A percentile compares a stretch with the other conserved stretches of the same genome.
These are phyloP conservation scores for Xylaria grammica DNA, from an alignment of 495 filamentous ascomycete species.

Conservation along the genomic window DNA sequence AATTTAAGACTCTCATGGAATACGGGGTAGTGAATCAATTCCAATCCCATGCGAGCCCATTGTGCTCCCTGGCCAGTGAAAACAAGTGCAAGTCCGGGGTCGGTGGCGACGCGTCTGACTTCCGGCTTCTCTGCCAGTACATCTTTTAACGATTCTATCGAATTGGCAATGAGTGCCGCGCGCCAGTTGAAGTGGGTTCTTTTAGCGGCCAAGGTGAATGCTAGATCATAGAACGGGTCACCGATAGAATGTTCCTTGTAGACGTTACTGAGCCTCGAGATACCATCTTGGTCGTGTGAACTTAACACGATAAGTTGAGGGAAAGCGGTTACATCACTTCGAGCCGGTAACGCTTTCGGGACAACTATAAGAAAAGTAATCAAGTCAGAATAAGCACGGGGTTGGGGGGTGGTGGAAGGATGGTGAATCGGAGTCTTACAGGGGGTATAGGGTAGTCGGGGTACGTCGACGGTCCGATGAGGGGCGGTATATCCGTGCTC, in stretches of 20 bases:
- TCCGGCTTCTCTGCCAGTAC: background rate
- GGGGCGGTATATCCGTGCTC: background rate
- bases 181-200: background rate
- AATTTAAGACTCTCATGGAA: conserved; percentile 23
- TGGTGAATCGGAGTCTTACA: background rate
- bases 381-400: background rate
- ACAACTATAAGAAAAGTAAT: background rate
- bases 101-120: background rate
- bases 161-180: background rate
- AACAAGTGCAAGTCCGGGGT: background rate
- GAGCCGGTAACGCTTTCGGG: background rate
- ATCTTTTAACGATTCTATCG: background rate
- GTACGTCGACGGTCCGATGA: background rate
- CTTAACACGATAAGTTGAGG: background rate
- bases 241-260: background rate
- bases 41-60: background rate
- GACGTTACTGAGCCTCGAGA: background rate
- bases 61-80: background rate
- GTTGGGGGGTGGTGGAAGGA: background rate
- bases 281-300: background rate
- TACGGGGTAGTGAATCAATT: background rate
- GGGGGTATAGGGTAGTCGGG: background rate
- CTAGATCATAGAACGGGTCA: background rate
- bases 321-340: background rate
- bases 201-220: background rate